These are phyloP conservation scores for Ilex aquifolium DNA, from an alignment of 257 asterid species.

Conservation along the genomic window DNA sequence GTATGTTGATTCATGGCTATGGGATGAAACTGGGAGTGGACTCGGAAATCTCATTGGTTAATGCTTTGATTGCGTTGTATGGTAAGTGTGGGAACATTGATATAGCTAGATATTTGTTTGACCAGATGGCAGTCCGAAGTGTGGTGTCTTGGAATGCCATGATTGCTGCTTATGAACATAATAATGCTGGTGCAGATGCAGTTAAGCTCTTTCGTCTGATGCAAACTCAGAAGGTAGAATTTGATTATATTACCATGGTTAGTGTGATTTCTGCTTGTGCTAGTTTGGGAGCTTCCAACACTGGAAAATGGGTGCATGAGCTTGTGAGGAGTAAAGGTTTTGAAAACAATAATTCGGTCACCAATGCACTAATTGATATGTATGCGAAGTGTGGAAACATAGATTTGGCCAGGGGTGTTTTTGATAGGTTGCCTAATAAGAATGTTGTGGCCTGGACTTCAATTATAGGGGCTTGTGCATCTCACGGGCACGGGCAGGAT, in stretches of 20 bases:
- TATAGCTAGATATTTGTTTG: constrained; percentile 12
- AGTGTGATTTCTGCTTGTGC: constrained; percentile 23
- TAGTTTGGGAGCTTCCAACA: constrained; percentile 14
- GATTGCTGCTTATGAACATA: constrained; percentile 19
- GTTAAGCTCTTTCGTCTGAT: constrained; percentile 13
- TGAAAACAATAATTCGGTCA: constrained; percentile 12
- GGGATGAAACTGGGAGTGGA: constrained; percentile 18
- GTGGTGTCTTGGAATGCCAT: constrained; percentile 23
- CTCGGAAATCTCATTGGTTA: constrained; percentile 11
- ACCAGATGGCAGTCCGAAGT: constrained; percentile 12
- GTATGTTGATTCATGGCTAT: constrained; percentile 17
- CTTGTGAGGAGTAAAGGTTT: constrained; percentile 11
- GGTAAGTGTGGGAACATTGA: constrained; percentile 19
- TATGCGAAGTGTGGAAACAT: constrained; percentile 23
- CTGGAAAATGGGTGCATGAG: constrained; percentile 19
- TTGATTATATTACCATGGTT: constrained; percentile 16
- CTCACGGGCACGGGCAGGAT: constrained; percentile 18
- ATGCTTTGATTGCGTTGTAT: constrained; percentile 17
- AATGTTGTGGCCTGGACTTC: constrained; percentile 19
- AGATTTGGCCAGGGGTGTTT: constrained; percentile 12
- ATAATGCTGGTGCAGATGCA: constrained; percentile 8
- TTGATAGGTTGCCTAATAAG: constrained; percentile 10
- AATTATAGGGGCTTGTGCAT: constrained; percentile 18
- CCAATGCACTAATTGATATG: constrained; percentile 19
- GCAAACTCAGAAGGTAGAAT: constrained; percentile 10